Conservation (phyloP, 139 green algal genomes). For the Bryopsis sp. region DNA sequence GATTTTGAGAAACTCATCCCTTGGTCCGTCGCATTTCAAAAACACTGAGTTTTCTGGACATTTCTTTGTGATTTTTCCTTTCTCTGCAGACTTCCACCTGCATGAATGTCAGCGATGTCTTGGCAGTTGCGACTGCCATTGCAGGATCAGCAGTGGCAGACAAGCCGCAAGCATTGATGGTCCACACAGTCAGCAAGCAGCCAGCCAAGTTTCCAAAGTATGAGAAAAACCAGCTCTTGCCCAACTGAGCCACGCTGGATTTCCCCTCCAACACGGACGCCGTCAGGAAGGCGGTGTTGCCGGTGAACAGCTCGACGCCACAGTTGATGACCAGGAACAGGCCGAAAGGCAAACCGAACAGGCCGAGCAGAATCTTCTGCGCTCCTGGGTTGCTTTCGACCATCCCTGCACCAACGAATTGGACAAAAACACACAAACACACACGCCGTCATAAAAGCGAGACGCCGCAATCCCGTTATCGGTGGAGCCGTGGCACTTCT, state of each 20-base stretch:
- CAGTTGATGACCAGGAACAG: constrained; percentile 48
- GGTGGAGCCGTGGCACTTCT: neutral
- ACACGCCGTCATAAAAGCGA: neutral
- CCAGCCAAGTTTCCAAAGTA: constrained; percentile 81
- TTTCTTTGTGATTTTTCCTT: too few relatives aligned
- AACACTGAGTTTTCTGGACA: too few relatives aligned
- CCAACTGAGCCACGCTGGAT: constrained; percentile 32
- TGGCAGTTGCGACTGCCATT: constrained; percentile 5
- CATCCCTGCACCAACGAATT: constrained; percentile 25
- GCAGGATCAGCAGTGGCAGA: neutral
- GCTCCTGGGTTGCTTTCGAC: constrained; percentile 41
- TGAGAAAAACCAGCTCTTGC: constrained; percentile 59
- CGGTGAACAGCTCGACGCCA: constrained; percentile 81
- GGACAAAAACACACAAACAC: neutral
- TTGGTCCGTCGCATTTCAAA: too few relatives aligned
- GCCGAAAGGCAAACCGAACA: constrained; percentile 49
- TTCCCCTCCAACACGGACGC: constrained; percentile 52
- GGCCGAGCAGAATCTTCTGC: constrained; percentile 31
- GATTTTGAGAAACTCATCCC: too few relatives aligned
- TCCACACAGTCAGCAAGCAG: constrained; percentile 43
- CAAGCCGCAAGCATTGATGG: constrained; percentile 28
- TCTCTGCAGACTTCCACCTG: too few relatives aligned
- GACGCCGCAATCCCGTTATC: neutral
- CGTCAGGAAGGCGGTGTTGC: constrained; percentile 64
- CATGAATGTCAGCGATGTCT: constrained; percentile 29